Evolutionary conservation across 2,329 filamentous ascomycete genomes (phyloP), one percentile per base, ranked within the genome.

Genomic region (Pseudogymnoascus sp.): DNA sequence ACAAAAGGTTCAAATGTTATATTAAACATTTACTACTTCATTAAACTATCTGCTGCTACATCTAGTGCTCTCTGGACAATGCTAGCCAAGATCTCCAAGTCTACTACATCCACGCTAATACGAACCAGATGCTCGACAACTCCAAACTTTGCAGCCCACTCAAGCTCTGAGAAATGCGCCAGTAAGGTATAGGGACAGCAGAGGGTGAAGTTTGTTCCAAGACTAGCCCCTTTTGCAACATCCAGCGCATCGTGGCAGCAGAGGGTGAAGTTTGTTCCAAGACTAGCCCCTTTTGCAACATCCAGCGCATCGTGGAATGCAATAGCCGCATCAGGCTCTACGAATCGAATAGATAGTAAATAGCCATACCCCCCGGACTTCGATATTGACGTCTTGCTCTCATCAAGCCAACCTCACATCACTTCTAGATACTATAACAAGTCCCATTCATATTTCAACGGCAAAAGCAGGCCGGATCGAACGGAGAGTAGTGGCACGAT

Each of bases 131-230:
- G 55, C 35, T 59, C 37, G 2, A 39, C 62, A 3, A 68, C 48
- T 7, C 65, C 66, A 61, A 64, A 66, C 5, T 36, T 27, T 35
- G 33, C 63, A 5, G 62, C 66, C 64, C 64, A 65, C 4, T 67
- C 66, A 52, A 60, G 29, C 52, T 63, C 60, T 0, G 60, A 61
- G n/a, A 63, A 66, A 58, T 69, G 67, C 1, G 67, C 66, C 13
- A 72, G 45, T 36, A 68, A 62, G 3, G 65, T 64, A 61, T 69
- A 72, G 0, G 71, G 29, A 21, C 21, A 21, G 21, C 21, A 21
- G 21, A 21, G 21, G 21, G 21, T 21, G 21, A 21, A 21, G 21
- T 21, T 21, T 21, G 21, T 21, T 21, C 21, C 21, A 21, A 21
- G 21, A 21, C 21, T 21, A 21, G 21, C 21, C 21, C 21, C 21